A percentile compares a stretch with the other conserved stretches of the same genome.
phyloP scores from a whole-genome alignment of 305 asterid species.

The Fraxinus xanthoxyloides region DNA sequence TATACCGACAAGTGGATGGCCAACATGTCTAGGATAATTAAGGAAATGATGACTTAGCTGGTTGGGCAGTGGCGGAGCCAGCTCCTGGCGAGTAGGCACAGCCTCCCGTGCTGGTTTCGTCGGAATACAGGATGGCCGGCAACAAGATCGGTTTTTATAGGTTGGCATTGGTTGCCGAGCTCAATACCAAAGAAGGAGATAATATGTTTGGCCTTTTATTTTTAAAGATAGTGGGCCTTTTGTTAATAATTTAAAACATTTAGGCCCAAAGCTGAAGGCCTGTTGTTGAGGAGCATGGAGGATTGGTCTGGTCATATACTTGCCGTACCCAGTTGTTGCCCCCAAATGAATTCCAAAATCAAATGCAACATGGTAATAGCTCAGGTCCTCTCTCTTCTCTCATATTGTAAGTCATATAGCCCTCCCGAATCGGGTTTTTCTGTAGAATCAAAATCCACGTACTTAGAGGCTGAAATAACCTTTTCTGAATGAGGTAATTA shows the following conservation, averaged over 20 bases:
- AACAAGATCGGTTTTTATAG: background rate
- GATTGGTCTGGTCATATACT: background rate
- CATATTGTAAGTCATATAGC: background rate
- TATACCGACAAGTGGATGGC: background rate
- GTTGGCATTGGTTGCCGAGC: background rate
- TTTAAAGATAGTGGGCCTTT: background rate
- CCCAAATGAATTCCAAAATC: background rate
- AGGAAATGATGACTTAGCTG: background rate
- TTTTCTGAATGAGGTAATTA: background rate
- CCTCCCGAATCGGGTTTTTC: background rate
- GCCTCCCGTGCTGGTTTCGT: background rate
- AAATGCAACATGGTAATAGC: background rate
- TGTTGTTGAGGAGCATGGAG: background rate
- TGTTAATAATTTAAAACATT: background rate
- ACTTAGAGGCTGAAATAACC: background rate
- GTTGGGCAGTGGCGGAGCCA: too few relatives aligned
- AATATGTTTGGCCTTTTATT: background rate
- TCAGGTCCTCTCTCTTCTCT: background rate
- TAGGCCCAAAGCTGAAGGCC: background rate
- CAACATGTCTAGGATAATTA: background rate
- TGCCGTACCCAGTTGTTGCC: background rate
- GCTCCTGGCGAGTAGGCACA: too few relatives aligned
- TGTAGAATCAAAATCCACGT: background rate
- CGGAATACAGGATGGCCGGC: background rate
- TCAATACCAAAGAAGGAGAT: background rate